These are phyloP conservation scores for Silene coronaria DNA, from an alignment of 179 eudicot species.

Conservation along the genomic window DNA sequence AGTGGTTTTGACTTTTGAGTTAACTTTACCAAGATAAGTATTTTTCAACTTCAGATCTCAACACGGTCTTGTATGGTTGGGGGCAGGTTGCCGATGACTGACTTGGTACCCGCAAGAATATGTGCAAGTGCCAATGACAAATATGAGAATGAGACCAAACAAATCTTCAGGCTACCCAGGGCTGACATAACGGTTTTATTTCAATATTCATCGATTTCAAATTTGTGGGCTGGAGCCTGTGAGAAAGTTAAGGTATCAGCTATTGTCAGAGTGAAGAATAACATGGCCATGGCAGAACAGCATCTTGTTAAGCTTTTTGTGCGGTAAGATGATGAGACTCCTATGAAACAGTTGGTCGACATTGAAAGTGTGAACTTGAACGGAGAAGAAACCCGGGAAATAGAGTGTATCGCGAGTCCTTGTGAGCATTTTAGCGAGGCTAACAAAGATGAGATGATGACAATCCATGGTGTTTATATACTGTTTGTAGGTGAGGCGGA, in stretches of 20 bases:
- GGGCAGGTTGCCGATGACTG: conserved; percentile 59
- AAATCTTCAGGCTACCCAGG: conserved; percentile 51
- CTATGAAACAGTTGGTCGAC: conserved; percentile 45
- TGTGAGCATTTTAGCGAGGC: conserved; percentile 34
- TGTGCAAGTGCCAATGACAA: conserved; percentile 55
- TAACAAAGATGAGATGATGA: conserved; percentile 32
- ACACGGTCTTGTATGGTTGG: conserved; percentile 29
- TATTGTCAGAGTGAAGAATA: conserved; percentile 38
- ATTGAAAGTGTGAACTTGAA: conserved; percentile 38
- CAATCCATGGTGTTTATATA: conserved; percentile 18
- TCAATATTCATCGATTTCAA: conserved; percentile 28
- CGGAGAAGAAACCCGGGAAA: conserved; percentile 25
- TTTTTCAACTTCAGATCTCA: background rate
- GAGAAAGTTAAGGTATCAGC: conserved; percentile 25
- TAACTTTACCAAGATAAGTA: background rate
- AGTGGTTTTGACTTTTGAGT: background rate
- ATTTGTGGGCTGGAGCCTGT: conserved; percentile 21
- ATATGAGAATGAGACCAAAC: conserved; percentile 61
- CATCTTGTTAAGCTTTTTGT: conserved; percentile 54
- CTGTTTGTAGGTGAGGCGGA: conserved; percentile 27
- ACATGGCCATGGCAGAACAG: conserved; percentile 39
- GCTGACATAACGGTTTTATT: conserved; percentile 57
- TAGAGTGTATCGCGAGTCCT: conserved; percentile 29
- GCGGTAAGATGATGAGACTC: conserved; percentile 28
- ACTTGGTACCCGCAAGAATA: conserved; percentile 69